Base-by-base conservation (phyloP, 2,329 filamentous ascomycete species). In the Podosphaera fusca region DNA sequence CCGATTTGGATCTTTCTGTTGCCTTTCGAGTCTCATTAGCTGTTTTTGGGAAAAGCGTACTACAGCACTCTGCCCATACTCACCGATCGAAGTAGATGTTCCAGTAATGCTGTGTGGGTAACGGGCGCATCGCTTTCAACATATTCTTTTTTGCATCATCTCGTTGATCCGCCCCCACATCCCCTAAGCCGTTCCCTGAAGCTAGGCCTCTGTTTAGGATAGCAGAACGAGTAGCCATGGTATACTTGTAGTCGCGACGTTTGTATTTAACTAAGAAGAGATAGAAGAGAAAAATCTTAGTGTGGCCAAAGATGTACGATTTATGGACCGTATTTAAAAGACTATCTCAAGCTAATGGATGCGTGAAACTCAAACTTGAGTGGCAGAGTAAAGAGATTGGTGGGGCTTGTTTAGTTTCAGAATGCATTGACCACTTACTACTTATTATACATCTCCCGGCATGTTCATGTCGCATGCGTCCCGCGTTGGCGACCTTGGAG, bases 71-170 rank as follows among this genome's bases (percentile, higher is more conserved):
- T 30, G 47, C 21, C 21, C 7, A 21, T 21, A 34, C 70, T 66
- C 67, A 78, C 71, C 78, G 72, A 68, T 82, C 79, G 66, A 82
- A 82, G 68, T 76, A 85, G 63, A 86, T 81, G 63, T 82, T 75
- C 79, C 86, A 87, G 71, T 85, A 87, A 68, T 89, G 82, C 71
- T 89, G 84, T 34, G 85, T 84, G 14, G 84, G 80, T 62, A 88
- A 74, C 55, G 83, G 76, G 56, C 87, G 75, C 74, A 79, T 82
- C 34, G 81, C 76, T 69, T 86, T 81, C 63, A 87, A 75, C 69
- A 89, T 85, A 73, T 88, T 88, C 72, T 84, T 81, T 80, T 88
- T 88, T 58, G 84, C 84, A 70, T 84, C 81, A 69, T 85, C 84
- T 65, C 85, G 82, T 69, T 81, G 76, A 65, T 82, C 79, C 57